Evolutionary conservation across 306 rosid genomes (phyloP), one percentile per base, ranked within the genome.

Genomic region (Prunus mira): DNA sequence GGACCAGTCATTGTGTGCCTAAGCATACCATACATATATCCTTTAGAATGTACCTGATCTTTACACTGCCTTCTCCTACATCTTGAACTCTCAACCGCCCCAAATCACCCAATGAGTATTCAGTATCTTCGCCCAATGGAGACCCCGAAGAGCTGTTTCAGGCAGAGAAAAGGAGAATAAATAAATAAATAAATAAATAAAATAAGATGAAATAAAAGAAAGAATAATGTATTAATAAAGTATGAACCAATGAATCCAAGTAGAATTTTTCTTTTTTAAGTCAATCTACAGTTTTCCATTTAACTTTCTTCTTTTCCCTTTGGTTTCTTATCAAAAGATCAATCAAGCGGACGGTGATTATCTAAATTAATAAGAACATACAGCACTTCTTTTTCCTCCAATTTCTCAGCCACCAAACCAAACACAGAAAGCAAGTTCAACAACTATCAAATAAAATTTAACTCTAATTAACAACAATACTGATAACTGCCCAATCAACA

Each of bases 41-140:
- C 61, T 41, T 57, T 55, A 57, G 74, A 45, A 45, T 62, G 64
- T 67, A 91, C 98, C 91, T 90, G 80, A 94, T 92, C 68, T 92
- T 92, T 8, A 92, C 95, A 74, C 89, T 85, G 75, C 98, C 97
- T 89, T 94, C 96, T 74, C 92, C 95, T 41, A 92, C 96, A 77
- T 92, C 97, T 80, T 94, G 98, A 77, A 76, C 81, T 74, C 83
- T 89, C 78, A 94, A 62, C 38, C 70, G 88, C 69, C 88, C 91
- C 72, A 87, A 61, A 80, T 89, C 91, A 41, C 72, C 83, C 17
- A 84, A 55, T 18, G 93, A 76, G 83, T 78, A 84, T 45, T 84
- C 94, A 74, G 54, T 6, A 78, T 45, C 87, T 60, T 70, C 34
- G 22, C 83, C 87, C 0, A 85, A 74, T 63, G 83, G 81, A 65